Evolutionary conservation across 2,329 filamentous ascomycete species (phyloP).

Genomic region (Colletotrichum phormii): DNA sequence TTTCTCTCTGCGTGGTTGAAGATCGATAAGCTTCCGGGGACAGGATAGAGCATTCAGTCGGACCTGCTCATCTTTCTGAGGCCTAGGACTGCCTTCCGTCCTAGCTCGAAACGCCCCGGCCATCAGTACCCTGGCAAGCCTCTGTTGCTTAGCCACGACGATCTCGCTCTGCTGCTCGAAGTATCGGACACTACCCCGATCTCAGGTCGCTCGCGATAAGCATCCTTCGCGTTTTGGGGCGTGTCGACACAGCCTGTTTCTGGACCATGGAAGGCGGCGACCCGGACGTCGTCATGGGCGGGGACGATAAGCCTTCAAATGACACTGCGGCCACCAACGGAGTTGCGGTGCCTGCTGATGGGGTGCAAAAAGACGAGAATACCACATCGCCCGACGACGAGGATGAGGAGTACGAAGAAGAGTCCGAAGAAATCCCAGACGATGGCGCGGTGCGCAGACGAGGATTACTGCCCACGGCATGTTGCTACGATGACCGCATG

Average conservation of each 20-base stretch:
- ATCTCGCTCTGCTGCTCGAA: neutral
- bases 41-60: neutral
- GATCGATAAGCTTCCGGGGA: neutral
- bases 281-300: conserved; percentile 50
- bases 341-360: conserved; percentile 33
- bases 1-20: neutral
- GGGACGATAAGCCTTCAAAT: conserved; percentile 57
- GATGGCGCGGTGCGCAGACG: conserved; percentile 48
- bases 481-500: conserved; percentile 95
- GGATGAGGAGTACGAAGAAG: conserved; percentile 48
- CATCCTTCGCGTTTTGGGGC: neutral
- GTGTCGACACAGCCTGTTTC: conserved; percentile 5
- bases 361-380: conserved; percentile 35
- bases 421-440: conserved; percentile 44
- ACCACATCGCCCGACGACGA: conserved; percentile 45
- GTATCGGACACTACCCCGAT: neutral
- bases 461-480: conserved; percentile 75
- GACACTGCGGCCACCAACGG: conserved; percentile 55
- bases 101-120: neutral
- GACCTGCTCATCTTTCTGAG: neutral
- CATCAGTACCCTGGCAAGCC: neutral
- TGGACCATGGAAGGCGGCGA: conserved; percentile 28
- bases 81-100: neutral
- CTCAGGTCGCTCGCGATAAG: neutral
- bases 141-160: neutral